A percentile compares a stretch with the other conserved stretches of the same genome.
phyloP scores from a whole-genome alignment of 1,139 yeast genomes.

The Saccharomyces hybrid region DNA sequence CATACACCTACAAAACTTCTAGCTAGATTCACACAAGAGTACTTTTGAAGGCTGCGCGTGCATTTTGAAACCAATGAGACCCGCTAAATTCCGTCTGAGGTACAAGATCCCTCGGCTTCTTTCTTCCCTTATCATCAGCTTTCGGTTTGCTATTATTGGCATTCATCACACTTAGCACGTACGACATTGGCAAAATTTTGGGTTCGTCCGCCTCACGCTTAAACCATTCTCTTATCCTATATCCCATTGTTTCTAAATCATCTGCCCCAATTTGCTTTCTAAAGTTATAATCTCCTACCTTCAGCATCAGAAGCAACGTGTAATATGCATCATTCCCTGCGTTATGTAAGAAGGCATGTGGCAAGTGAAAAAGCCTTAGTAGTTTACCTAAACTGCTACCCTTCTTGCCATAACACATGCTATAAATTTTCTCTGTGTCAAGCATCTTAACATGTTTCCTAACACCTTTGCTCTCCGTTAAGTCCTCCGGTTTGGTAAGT shows the following conservation, averaged over 20 bases:
- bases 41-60: conserved; percentile 13
- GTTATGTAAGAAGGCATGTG: conserved; percentile 61
- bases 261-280: conserved; percentile 34
- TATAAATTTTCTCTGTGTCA: conserved; percentile 51
- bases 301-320: conserved; percentile 48
- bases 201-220: conserved; percentile 23
- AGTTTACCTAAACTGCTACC: conserved; percentile 47
- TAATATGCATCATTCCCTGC: conserved; percentile 81
- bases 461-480: neutral
- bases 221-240: conserved; percentile 17
- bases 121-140: conserved; percentile 6
- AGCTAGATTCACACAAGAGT: conserved; percentile 7
- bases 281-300: conserved; percentile 46
- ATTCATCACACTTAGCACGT: conserved; percentile 18
- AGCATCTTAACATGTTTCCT: conserved; percentile 21
- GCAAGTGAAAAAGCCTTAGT: conserved; percentile 45
- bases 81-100: conserved; percentile 31
- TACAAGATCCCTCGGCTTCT: conserved; percentile 16
- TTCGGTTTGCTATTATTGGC: conserved; percentile 3
- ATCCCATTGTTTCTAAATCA: conserved; percentile 18
- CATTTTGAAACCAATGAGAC: conserved; percentile 19
- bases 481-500: neutral
- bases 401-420: conserved; percentile 36
- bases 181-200: conserved; percentile 28
- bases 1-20: neutral